Evolutionary conservation across 768 basidiomycete genomes (phyloP), one percentile per base, ranked within the genome.

Genomic region (Postia placenta): DNA sequence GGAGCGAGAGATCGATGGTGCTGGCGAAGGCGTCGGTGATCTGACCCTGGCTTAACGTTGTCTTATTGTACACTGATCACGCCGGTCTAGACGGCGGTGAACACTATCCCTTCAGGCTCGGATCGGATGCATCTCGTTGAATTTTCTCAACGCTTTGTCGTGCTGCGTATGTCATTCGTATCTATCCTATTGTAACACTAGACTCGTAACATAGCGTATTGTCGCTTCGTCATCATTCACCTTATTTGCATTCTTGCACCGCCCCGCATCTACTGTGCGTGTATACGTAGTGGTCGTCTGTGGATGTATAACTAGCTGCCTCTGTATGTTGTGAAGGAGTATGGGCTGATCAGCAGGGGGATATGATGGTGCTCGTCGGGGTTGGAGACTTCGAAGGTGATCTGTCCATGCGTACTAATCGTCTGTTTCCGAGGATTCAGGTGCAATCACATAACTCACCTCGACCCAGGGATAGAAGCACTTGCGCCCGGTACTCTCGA

Each of bases 401-500:
- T 87, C 92, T 56, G 38, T 12, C 30, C 43, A 33, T 7, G 36
- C 42, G 22, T n/a, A 17, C 20, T 12, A 51, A 5, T 3, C 9
- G 35, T n/a, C 28, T 41, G 14, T 24, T 40, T 25, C 24, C 15
- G 23, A 11, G 11, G 6, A 33, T 7, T 15, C 9, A 33, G 7
- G 30, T 7, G 15, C 5, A n/a, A 24, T 28, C 25, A 42, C 38
- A 57, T n/a, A n/a, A n/a, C 72, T 48, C 57, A 92, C 92, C 77
- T 96, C 92, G 5, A 95, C 85, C 76, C 83, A 84, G 2, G 93
- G 93, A 69, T 92, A 95, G 61, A 96, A 95, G 5, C 85, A 85
- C 49, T 78, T 71, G 40, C 80, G 74, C 15, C 71, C 75, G 0
- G 74, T 76, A 22, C 57, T 66, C 30, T 84, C 79, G 60, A 94